phyloP scores from a whole-genome alignment of 2,329 filamentous ascomycete species.

The Chaetomiaceae sp. region DNA sequence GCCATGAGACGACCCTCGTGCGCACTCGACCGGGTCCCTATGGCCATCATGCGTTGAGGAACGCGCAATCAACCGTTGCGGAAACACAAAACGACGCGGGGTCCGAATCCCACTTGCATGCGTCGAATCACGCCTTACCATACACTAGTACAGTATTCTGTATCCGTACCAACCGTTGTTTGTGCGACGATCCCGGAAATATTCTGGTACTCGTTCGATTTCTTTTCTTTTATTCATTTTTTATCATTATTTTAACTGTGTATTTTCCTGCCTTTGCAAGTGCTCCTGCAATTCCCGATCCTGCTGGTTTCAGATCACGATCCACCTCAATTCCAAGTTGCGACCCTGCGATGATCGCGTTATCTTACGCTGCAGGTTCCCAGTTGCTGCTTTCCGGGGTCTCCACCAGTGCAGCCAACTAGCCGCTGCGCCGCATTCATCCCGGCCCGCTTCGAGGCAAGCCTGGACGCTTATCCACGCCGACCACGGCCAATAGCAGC shows the following conservation, averaged over 20 bases:
- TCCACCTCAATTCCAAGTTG: background rate
- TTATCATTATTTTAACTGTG: too few relatives aligned
- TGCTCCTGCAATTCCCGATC: background rate
- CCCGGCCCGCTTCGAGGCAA: slow-evolving; percentile 15
- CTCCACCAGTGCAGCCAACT: slow-evolving; percentile 2
- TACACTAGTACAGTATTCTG: too few relatives aligned
- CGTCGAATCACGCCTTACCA: background rate
- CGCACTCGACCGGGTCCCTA: too few relatives aligned
- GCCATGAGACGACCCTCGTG: too few relatives aligned
- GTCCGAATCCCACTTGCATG: background rate
- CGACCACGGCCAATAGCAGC: slow-evolving; percentile 12
- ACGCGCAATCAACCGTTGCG: background rate
- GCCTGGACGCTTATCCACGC: slow-evolving; percentile 15
- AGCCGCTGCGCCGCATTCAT: background rate
- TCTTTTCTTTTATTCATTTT: background rate
- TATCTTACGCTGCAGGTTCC: background rate
- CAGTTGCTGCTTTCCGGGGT: background rate
- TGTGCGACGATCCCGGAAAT: background rate
- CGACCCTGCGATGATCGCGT: background rate
- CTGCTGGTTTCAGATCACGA: slow-evolving; percentile 1
- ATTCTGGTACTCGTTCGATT: background rate
- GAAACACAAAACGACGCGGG: background rate
- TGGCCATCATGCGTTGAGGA: too few relatives aligned
- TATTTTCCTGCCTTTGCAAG: background rate
- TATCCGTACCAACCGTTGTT: too few relatives aligned